phyloP scores from a whole-genome alignment of 2,329 filamentous ascomycete species.

The Alternaria solani region DNA sequence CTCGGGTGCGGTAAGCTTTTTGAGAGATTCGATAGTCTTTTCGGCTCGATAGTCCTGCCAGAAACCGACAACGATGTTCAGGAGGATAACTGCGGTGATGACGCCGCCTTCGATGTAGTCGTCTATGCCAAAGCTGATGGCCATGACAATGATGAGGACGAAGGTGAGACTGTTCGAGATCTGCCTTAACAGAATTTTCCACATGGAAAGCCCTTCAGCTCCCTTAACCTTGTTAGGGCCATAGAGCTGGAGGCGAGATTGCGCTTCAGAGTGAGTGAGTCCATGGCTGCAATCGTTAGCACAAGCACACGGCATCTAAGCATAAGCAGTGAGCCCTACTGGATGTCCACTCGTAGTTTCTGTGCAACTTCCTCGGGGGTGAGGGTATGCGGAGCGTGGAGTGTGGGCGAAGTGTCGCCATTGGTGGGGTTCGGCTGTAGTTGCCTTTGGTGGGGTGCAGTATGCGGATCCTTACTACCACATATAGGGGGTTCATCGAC shows the following conservation, averaged over 20 bases:
- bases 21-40: slow-evolving; percentile 53
- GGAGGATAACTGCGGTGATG: slow-evolving; percentile 69
- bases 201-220: slow-evolving; percentile 74
- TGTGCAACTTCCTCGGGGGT: slow-evolving; percentile 47
- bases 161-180: slow-evolving; percentile 79
- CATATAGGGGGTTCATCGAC: slow-evolving; percentile 55
- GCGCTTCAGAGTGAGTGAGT: slow-evolving; percentile 68
- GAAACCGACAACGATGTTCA: slow-evolving; percentile 71
- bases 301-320: not conserved
- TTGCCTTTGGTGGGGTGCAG: slow-evolving; percentile 34
- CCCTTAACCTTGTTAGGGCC: slow-evolving; percentile 76
- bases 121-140: slow-evolving; percentile 68
- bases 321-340: slow-evolving; percentile 29
- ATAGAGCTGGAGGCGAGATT: slow-evolving; percentile 70
- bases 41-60: slow-evolving; percentile 61
- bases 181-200: slow-evolving; percentile 79
- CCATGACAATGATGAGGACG: slow-evolving; percentile 77
- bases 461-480: slow-evolving; percentile 46
- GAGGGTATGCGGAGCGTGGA: slow-evolving; percentile 49
- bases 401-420: slow-evolving; percentile 31
- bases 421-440: slow-evolving; percentile 31
- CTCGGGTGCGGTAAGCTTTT: slow-evolving; percentile 51
- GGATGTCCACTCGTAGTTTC: slow-evolving; percentile 47
- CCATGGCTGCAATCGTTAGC: slow-evolving; percentile 60
- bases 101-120: slow-evolving; percentile 71